Conservation (phyloP, 805 yeast species). For the Scheffersomyces coipomensis region DNA sequence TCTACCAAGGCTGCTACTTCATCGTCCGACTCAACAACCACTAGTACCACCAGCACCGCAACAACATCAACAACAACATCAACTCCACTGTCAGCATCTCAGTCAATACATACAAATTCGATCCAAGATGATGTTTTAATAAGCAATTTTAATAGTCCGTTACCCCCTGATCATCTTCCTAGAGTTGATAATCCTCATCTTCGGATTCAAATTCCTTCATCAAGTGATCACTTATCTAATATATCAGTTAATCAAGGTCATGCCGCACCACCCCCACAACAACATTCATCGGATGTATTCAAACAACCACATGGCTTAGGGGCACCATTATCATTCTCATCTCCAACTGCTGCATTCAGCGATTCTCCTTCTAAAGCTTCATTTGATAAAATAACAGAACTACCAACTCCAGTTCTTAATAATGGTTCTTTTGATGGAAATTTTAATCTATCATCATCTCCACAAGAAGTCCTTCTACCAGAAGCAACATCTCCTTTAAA, state of each 20-base stretch:
- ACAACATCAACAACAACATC: not conserved
- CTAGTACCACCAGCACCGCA: conserved; percentile 1
- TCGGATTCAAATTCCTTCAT: not conserved
- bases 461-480: not conserved
- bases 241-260: not conserved
- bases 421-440: conserved; percentile 16
- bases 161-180: not conserved
- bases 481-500: not conserved
- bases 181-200: not conserved
- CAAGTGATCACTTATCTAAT: not conserved
- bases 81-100: too few species aligned
- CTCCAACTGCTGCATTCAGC: not conserved
- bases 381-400: conserved; percentile 36
- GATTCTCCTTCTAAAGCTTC: conserved; percentile 4
- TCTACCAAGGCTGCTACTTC: too few species aligned
- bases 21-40: not conserved
- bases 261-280: not conserved
- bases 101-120: too few species aligned
- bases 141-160: not conserved
- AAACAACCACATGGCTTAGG: not conserved
- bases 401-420: conserved; percentile 46
- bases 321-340: not conserved
- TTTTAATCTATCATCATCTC: not conserved
- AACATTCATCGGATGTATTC: not conserved
- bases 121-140: too few species aligned